Evolutionary conservation across 176 grass and related monocot genomes (phyloP), one percentile per base, ranked within the genome.

Genomic region (Paspalum vaginatum): DNA sequence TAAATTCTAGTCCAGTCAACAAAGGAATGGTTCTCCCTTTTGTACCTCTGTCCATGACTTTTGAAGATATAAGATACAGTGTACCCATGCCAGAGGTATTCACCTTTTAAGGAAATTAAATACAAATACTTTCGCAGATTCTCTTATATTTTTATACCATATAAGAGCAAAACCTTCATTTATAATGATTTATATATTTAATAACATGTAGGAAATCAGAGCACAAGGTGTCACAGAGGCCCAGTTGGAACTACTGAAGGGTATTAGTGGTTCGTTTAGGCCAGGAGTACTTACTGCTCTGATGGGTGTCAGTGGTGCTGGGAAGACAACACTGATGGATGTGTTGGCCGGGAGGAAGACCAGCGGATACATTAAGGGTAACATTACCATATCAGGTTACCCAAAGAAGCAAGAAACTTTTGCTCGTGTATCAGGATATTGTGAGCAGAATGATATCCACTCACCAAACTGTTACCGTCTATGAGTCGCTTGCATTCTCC

Each of bases 1-100:
- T 63, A 52, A 79, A 87, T 82, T 82, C 64, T 55, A 83, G 43
- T 80, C 74, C 72, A 62, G 65, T 49, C 46, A 89, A 84, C 74
- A 91, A 86, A 87, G 91, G 91, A 88, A 97, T 94, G 91, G 83
- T 97, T 18, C 91, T 97, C 67, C 94, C 94, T 45, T 97, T 97
- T 61, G 80, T 84, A 49, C 91, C 94, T 14, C 80, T 90, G 22
- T 88, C 68, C 76, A 61, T 92, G 47, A 87, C 87, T 4, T 97
- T 97, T 24, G 85, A 97, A 6, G 72, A 94, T 68, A 82, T 94
- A 78, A 86, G 82, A 82, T 94, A 97, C 72, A 88, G 86, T 8
- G 89, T 97, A 26, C 91, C 94, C 69, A 94, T 97, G 94, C 91
- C 91, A 45, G 43, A 85, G 87, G 91, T 94, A 92, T 42, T 89